Conservation (phyloP, 805 yeast genomes). For the Ogataea nakhonphanomensis region DNA sequence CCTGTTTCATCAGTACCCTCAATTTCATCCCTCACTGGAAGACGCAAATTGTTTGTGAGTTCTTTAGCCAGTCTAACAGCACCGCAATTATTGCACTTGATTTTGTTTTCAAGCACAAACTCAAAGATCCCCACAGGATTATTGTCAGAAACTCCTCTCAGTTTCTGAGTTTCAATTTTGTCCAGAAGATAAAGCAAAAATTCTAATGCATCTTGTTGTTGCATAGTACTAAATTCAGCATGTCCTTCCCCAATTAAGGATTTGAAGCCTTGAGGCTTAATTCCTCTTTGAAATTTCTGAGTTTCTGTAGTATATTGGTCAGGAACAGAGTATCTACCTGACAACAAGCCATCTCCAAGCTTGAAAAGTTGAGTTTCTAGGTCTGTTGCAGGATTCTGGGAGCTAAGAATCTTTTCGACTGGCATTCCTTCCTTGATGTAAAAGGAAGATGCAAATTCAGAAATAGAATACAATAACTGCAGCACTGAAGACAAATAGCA, state of each 20-base stretch:
- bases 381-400: slow-evolving; percentile 57
- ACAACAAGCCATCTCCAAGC: slow-evolving; percentile 70
- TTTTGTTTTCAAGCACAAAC: slow-evolving; percentile 61
- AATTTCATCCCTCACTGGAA: slow-evolving; percentile 51
- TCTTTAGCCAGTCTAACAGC: slow-evolving; percentile 57
- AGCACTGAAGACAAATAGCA: slow-evolving; percentile 84
- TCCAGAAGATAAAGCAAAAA: slow-evolving; percentile 69
- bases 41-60: slow-evolving; percentile 58
- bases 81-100: slow-evolving; percentile 56
- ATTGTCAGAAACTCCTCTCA: slow-evolving; percentile 30
- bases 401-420: slow-evolving; percentile 30
- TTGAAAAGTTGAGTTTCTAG: slow-evolving; percentile 75
- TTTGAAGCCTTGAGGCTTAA: slow-evolving; percentile 75
- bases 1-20: slow-evolving; percentile 41
- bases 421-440: slow-evolving; percentile 34
- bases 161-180: slow-evolving; percentile 50
- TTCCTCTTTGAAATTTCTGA: slow-evolving; percentile 64
- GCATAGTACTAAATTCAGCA: slow-evolving; percentile 77
- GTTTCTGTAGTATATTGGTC: slow-evolving; percentile 40
- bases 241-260: slow-evolving; percentile 72
- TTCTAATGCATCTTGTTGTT: slow-evolving; percentile 95
- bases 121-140: slow-evolving; percentile 55
- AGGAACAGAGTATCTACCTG: slow-evolving; percentile 71
- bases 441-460: slow-evolving; percentile 39
- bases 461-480: slow-evolving; percentile 60